Percentiles rank a stretch among this genome's conserved stretches.
phyloP scores from a whole-genome alignment of 2,329 filamentous ascomycete genomes.

The Alternaria metachromatica region DNA sequence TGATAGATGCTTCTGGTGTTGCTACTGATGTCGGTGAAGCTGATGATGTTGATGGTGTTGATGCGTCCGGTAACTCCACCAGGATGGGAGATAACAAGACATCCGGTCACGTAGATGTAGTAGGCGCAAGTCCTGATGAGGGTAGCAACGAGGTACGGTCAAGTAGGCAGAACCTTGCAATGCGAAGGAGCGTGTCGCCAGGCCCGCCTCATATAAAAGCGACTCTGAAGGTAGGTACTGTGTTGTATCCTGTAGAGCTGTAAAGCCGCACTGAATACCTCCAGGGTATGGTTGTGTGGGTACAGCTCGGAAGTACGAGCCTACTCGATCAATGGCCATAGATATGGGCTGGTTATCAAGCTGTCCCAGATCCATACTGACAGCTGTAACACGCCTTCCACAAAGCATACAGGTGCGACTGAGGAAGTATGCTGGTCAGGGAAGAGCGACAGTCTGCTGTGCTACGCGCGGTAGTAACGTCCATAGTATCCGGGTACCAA shows the following conservation, averaged over 20 bases:
- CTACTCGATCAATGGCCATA: not conserved
- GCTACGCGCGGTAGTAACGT: not conserved
- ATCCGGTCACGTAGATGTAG: not conserved
- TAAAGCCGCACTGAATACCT: not conserved
- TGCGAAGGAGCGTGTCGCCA: not conserved
- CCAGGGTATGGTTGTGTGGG: not conserved
- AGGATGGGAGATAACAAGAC: not conserved
- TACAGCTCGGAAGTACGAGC: not conserved
- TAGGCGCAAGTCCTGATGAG: not conserved
- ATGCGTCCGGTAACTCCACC: not conserved
- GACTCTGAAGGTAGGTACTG: not conserved
- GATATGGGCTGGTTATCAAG: not conserved
- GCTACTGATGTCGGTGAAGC: not conserved
- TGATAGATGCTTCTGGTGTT: constrained; percentile 11
- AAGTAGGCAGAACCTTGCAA: not conserved
- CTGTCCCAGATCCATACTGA: not conserved
- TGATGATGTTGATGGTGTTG: constrained; percentile 7
- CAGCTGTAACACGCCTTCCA: not conserved
- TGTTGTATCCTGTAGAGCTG: not conserved
- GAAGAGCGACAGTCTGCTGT: not conserved
- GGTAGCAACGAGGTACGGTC: not conserved
- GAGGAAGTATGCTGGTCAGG: not conserved
- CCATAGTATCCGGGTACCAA: not conserved
- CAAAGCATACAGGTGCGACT: not conserved
- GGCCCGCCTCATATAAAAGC: not conserved